phyloP scores from a whole-genome alignment of 805 yeast species.

The Spathaspora passalidarum region DNA sequence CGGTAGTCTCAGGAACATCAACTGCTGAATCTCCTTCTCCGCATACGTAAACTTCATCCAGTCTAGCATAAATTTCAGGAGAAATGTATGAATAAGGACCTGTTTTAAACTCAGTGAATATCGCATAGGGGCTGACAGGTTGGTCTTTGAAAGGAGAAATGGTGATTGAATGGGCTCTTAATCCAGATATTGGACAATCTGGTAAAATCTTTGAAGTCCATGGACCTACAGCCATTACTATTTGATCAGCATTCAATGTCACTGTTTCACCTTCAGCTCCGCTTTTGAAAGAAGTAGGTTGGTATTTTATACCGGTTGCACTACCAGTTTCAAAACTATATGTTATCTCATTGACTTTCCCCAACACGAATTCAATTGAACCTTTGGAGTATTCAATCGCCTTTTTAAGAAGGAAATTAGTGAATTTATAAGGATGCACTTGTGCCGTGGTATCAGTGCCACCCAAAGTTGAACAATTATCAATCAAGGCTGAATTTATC shows the following conservation, averaged over 20 bases:
- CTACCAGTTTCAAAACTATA: conserved; percentile 61
- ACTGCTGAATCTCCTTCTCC: conserved; percentile 95
- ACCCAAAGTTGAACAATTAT: conserved; percentile 77
- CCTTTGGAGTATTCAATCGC: conserved; percentile 69
- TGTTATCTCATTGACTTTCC: conserved; percentile 71
- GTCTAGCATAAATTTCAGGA: conserved; percentile 93
- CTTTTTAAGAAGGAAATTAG: conserved; percentile 75
- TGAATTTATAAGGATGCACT: conserved; percentile 92
- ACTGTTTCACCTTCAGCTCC: conserved; percentile 29
- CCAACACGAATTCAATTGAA: conserved; percentile 78
- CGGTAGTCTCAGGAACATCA: conserved; percentile 90
- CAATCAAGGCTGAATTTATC: conserved; percentile 64
- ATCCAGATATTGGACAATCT: conserved; percentile 90
- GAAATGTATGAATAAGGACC: conserved; percentile 67
- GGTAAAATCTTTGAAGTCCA: conserved; percentile 93
- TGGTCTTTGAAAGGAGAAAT: conserved; percentile 72
- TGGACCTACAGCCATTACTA: conserved; percentile 90
- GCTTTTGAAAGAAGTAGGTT: conserved; percentile 36
- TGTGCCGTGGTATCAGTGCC: conserved; percentile 90
- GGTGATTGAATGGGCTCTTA: conserved; percentile 93
- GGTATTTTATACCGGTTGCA: conserved; percentile 72
- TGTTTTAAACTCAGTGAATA: conserved; percentile 86
- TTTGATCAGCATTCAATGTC: conserved; percentile 63
- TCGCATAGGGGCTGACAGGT: conserved; percentile 85
- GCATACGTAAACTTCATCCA: conserved; percentile 93